Conservation (phyloP, 2,329 filamentous ascomycete genomes). For the Ceratocystiopsis minuta region DNA sequence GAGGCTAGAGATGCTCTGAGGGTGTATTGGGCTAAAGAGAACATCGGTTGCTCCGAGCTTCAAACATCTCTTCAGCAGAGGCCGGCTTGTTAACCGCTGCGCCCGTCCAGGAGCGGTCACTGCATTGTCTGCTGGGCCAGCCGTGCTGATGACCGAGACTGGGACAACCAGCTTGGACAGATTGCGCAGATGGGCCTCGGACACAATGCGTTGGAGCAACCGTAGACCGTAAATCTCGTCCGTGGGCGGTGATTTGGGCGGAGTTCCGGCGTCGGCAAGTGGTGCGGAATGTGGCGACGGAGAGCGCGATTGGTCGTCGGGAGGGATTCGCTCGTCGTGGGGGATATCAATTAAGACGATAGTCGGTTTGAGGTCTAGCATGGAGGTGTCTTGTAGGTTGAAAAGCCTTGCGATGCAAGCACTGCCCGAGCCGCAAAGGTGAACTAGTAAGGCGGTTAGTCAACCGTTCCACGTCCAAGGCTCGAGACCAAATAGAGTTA, state of each 20-base stretch:
- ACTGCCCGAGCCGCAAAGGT: conserved; percentile 34
- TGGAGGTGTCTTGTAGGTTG: conserved; percentile 32
- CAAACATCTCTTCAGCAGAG: conserved; percentile 50
- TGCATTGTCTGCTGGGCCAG: conserved; percentile 9
- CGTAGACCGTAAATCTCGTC: conserved; percentile 37
- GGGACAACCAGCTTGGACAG: conserved; percentile 38
- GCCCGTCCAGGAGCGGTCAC: conserved; percentile 4
- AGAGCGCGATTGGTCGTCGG: conserved; percentile 19
- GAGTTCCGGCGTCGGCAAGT: conserved; percentile 6
- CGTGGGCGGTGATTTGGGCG: conserved; percentile 16
- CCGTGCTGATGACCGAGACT: conserved; percentile 32
- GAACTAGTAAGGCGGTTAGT: conserved; percentile 21
- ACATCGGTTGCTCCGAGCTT: conserved; percentile 80
- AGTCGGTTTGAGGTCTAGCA: conserved; percentile 35
- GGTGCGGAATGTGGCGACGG: conserved; percentile 25
- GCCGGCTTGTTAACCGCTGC: conserved; percentile 17
- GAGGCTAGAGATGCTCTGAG: conserved; percentile 55
- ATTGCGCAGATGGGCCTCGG: conserved; percentile 37
- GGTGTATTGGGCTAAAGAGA: conserved; percentile 59
- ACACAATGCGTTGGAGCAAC: conserved; percentile 37
- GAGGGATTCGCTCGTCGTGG: conserved; percentile 25
- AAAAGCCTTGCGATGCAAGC: conserved; percentile 35
- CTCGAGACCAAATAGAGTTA: background rate
- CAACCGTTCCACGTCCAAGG: background rate
- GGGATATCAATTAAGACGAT: conserved; percentile 40